A percentile compares a stretch with the other conserved stretches of the same genome.
phyloP scores from a whole-genome alignment of 768 basidiomycete species.

The Crucibulum laeve region DNA sequence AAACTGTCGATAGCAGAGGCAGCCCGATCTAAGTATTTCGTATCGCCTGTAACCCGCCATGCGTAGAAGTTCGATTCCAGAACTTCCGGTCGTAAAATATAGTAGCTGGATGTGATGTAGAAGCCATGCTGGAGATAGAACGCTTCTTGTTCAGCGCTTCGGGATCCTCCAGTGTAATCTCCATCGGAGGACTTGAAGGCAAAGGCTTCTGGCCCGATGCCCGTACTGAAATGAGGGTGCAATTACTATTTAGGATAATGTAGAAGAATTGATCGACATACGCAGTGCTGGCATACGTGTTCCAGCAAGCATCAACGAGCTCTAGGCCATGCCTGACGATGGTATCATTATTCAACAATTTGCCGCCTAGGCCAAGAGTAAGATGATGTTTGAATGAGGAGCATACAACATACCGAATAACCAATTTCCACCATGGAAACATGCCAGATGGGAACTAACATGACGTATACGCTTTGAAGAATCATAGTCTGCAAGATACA shows the following conservation, averaged over 20 bases:
- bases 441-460: slow-evolving; percentile 70
- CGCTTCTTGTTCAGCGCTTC: slow-evolving; percentile 29
- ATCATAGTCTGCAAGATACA: slow-evolving; percentile 66
- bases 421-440: slow-evolving; percentile 78
- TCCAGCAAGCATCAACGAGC: slow-evolving; percentile 73
- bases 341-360: slow-evolving; percentile 64
- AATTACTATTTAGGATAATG: background rate
- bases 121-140: slow-evolving; percentile 65
- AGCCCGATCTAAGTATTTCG: slow-evolving; percentile 65
- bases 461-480: slow-evolving; percentile 41
- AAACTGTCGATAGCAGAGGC: slow-evolving; percentile 54
- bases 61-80: slow-evolving; percentile 81
- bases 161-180: slow-evolving; percentile 46
- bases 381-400: background rate
- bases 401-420: slow-evolving; percentile 40
- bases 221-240: slow-evolving; percentile 42
- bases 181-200: slow-evolving; percentile 61
- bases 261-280: slow-evolving; percentile 23
- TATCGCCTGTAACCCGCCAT: slow-evolving; percentile 66
- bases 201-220: slow-evolving; percentile 73
- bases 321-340: slow-evolving; percentile 58
- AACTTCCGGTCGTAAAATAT: slow-evolving; percentile 72
- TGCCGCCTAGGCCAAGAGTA: slow-evolving; percentile 42
- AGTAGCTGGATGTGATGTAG: slow-evolving; percentile 51
- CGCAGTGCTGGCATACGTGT: slow-evolving; percentile 72